Base-by-base conservation (phyloP, 805 yeast species). In the Candida dajiaensis region DNA sequence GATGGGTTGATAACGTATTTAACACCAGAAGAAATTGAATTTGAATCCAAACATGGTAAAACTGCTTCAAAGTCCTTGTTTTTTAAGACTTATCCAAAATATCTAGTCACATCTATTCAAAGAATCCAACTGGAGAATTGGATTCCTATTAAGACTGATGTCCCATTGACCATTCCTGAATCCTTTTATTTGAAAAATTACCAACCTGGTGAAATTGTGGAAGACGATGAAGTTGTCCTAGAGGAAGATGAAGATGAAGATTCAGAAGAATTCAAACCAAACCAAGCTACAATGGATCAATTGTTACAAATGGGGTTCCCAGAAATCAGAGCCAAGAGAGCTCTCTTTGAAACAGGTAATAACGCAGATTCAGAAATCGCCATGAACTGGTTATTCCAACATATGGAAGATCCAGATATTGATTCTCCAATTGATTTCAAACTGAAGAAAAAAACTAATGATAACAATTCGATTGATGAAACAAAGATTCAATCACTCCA, bases 241-340 rank as follows among this genome's bases (percentile, higher is more conserved):
- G 57, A 62, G 37, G 54, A 62, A 1, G 53, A 50, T 37, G 54
- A 62, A 1, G 53, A 50, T 5, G 53, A 61, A 1, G 56, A 51
- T 7, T 45, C 35, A 1, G 56, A 61, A 8, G 66, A 60, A 7
- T 86, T 85, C 55, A 57, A 51, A 3, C 84, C 94, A 6, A 74
- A 89, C 50, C 67, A 64, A 28, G 75, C 71, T 1, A 80, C 78
- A 2, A 51, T 89, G 51, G 64, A 71, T 8, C 71, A 73, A 48
- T 73, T 94, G 9, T 63, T 70, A 42, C 79, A 78, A 18, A 94
- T 90, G 97, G 99, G 99, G n/a, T 92, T 94, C 61, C 77, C 89
- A 1, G 78, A 77, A 43, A 72, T 74, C 20, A 74, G 92, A 42
- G 72, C 83, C 38, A 70, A 70, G 26, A 78, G 81, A 54, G 96